These are phyloP conservation scores for Podospora bellae-mahoneyi DNA, from an alignment of 495 filamentous ascomycete species.

Conservation along the genomic window DNA sequence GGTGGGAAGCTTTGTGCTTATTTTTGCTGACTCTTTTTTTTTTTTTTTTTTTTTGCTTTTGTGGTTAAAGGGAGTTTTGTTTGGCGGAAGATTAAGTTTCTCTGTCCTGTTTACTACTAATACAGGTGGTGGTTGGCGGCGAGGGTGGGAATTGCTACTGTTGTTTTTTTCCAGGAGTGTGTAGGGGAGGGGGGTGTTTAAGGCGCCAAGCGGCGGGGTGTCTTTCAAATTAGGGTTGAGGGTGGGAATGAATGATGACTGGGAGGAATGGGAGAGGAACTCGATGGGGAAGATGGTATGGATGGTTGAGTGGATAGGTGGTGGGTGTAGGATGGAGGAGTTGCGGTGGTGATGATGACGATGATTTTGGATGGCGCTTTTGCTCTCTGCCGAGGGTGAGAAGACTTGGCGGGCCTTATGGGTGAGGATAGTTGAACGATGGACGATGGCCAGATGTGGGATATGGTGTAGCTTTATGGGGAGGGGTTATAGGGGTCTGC, in stretches of 20 bases:
- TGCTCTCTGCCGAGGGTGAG: not conserved
- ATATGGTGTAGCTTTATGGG: not conserved
- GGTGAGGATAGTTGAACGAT: not conserved
- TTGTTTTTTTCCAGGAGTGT: not conserved
- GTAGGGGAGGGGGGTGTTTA: not conserved
- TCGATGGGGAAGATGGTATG: not conserved
- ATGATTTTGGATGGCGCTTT: not conserved
- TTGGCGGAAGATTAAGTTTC: not conserved
- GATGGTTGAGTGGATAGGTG: not conserved
- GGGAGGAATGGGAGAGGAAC: not conserved
- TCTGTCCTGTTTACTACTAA: not conserved
- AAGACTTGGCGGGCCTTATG: not conserved
- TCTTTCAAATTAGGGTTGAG: not conserved
- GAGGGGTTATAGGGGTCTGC: not conserved
- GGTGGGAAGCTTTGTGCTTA: not conserved
- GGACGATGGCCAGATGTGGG: not conserved
- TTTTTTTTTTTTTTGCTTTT: not conserved
- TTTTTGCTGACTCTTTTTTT: not conserved
- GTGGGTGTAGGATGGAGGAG: not conserved
- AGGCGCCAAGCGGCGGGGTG: not conserved
- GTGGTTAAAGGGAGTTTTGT: not conserved
- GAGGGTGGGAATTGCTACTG: not conserved
- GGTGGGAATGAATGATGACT: not conserved
- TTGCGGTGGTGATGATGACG: not conserved
- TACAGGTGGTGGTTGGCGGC: not conserved